Base-by-base conservation (phyloP, 495 filamentous ascomycete genomes). In the Penicillium ucsense region DNA sequence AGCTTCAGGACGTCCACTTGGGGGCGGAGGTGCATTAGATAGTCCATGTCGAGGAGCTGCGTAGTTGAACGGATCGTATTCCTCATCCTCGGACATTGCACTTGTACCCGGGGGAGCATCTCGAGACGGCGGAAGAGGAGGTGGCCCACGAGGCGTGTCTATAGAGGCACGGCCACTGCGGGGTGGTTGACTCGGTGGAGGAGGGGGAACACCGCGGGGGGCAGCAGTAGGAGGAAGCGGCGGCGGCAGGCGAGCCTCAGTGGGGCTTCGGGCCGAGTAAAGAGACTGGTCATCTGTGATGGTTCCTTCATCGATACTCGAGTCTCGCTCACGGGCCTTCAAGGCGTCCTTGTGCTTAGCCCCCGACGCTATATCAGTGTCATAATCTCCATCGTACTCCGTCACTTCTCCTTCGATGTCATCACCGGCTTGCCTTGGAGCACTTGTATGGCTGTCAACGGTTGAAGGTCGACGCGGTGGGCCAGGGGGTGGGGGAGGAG, bases 331-430 rank as follows among this genome's bases (percentile, higher is more conserved):
- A 65, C 95, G 88, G 12, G 86, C 62, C 56, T 88, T 94, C 46
- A 97, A 63, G 4, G 92, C 91, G 69, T 95, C 92, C 65, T 94
- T 92, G 61, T 92, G 85, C 36, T 85, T 84, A 7, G 80, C 89
- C 31, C 88, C 83, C 38, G 94, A 85, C 2, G 86, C 90, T 54
- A 98, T 96, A 63, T 97, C 92, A 35, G 92, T 98, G 55, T 97
- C 92, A 62, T 98, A 97, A 60, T 97, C 92, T 12, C 90, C 92
- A 63, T 98, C 92, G 60, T 97, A 97, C 63, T 96, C 92, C 3
- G 87, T 94, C 34, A 88, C 72, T 59, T 92, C 89, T 38, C 90
- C 86, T 49, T 81, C 87, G 11, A 77, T 85, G 36, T 87, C 84
- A 31, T 81, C 77, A 35, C 74, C 67, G 28, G 64, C 64, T 46